A percentile compares a stretch with the other conserved stretches of the same genome.
Conservation (phyloP, 1,139 yeast genomes). For the Magnusiomyces sp. region DNA sequence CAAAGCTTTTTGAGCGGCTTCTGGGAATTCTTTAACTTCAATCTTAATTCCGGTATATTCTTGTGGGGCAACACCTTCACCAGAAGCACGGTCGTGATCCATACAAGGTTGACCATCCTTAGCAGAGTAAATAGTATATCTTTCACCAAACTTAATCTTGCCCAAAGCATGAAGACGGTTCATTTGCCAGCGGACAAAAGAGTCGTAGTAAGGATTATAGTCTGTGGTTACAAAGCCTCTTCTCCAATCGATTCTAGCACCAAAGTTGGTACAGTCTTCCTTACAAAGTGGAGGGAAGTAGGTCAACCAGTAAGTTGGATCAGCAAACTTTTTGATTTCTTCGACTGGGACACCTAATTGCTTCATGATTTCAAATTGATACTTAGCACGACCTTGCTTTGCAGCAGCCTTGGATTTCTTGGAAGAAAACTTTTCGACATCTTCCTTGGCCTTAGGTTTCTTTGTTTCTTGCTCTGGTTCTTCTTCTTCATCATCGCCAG, state of each 20-base stretch:
- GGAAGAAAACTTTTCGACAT: constrained; percentile 83
- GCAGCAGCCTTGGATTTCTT: constrained; percentile 90
- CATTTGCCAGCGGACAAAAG: constrained; percentile 95
- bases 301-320: constrained; percentile 78
- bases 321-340: constrained; percentile 81
- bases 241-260: constrained; percentile 98
- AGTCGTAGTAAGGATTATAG: constrained; percentile 88
- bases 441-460: constrained; percentile 46
- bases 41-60: constrained; percentile 94
- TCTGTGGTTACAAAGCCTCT: constrained; percentile 94
- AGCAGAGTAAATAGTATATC: constrained; percentile 94
- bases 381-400: constrained; percentile 88
- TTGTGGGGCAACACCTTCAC: constrained; percentile 96
- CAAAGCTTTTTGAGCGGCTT: constrained; percentile 44
- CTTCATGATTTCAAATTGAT: constrained; percentile 91
- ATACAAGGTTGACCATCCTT: constrained; percentile 99
- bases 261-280: constrained; percentile 70
- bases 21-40: constrained; percentile 51
- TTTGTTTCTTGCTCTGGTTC: constrained; percentile 32
- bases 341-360: constrained; percentile 81
- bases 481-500: constrained; percentile 48
- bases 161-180: constrained; percentile 77
- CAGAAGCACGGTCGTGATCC: constrained; percentile 97
- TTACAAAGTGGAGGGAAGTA: constrained; percentile 89
- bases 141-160: constrained; percentile 94